Percentiles rank a stretch among this genome's conserved stretches.
phyloP scores from a whole-genome alignment of 2,329 filamentous ascomycete species.

The Pseudogymnoascus pannorum region DNA sequence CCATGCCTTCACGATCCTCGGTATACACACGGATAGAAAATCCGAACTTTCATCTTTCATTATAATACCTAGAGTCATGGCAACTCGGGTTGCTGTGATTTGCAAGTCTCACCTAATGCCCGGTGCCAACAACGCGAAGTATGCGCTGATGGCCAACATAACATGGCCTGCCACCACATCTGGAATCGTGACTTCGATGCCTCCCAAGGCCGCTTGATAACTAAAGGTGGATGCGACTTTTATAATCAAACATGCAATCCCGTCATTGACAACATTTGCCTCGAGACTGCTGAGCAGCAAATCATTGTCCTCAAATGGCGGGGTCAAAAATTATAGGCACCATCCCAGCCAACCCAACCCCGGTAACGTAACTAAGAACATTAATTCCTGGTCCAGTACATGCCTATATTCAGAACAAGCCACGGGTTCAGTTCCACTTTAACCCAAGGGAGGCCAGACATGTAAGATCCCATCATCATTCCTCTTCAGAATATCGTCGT shows the following conservation, averaged over 20 bases:
- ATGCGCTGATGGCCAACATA: slow-evolving; percentile 13
- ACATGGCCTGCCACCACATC: slow-evolving; percentile 13
- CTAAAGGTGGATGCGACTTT: slow-evolving; percentile 11
- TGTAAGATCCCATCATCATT: neutral
- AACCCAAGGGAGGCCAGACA: neutral
- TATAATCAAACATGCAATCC: slow-evolving; percentile 13
- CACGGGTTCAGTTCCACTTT: neutral
- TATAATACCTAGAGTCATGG: neutral
- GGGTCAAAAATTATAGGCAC: neutral
- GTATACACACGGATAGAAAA: neutral
- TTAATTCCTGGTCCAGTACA: neutral
- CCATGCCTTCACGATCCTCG: neutral
- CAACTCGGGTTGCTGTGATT: slow-evolving; percentile 10
- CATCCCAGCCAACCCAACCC: neutral
- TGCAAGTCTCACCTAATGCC: slow-evolving; percentile 14
- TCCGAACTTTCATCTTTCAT: neutral
- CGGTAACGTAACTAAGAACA: neutral
- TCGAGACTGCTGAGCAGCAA: too few species aligned
- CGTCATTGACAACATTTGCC: slow-evolving; percentile 13
- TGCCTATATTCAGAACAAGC: neutral
- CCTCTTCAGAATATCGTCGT: neutral
- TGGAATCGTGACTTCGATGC: slow-evolving; percentile 13
- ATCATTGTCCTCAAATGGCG: neutral
- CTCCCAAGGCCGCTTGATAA: slow-evolving; percentile 13
- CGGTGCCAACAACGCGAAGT: slow-evolving; percentile 10